These are phyloP conservation scores for Mortierella sp. DNA, from an alignment of 371 early-diverging fungal species.

Conservation along the genomic window DNA sequence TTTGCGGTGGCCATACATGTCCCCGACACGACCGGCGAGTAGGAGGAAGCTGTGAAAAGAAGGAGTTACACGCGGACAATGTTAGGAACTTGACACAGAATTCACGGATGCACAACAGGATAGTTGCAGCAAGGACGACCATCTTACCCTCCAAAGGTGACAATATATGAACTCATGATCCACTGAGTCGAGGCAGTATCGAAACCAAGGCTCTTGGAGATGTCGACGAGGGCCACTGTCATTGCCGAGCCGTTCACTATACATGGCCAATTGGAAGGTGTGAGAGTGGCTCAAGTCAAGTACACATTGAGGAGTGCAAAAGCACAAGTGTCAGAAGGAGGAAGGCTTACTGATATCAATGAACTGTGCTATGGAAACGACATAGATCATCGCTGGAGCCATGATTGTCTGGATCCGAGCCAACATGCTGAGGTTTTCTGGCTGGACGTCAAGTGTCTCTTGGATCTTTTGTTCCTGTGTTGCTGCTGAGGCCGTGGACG, in stretches of 20 bases:
- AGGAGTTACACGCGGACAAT: not conserved
- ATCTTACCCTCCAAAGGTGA: slow-evolving; percentile 44
- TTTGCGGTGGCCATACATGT: slow-evolving; percentile 53
- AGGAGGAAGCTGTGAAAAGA: slow-evolving; percentile 30
- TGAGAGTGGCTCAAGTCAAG: not conserved
- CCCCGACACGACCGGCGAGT: slow-evolving; percentile 55
- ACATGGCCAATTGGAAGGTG: not conserved
- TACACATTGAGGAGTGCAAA: not conserved
- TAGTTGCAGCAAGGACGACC: not conserved
- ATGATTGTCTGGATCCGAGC: slow-evolving; percentile 17
- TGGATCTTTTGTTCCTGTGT: not conserved
- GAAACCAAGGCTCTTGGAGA: slow-evolving; percentile 25
- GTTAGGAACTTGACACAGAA: not conserved
- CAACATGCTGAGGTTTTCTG: slow-evolving; percentile 2
- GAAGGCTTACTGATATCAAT: slow-evolving; percentile 38
- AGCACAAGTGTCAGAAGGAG: not conserved
- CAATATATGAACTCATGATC: slow-evolving; percentile 40
- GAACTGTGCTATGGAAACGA: slow-evolving; percentile 40
- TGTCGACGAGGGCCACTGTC: slow-evolving; percentile 41
- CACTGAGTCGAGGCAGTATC: slow-evolving; percentile 27
- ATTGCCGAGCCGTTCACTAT: slow-evolving; percentile 44
- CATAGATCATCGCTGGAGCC: slow-evolving; percentile 28
- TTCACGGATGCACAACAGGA: not conserved
- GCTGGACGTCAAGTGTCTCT: not conserved
- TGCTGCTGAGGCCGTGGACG: not conserved